phyloP scores from a whole-genome alignment of 2,329 filamentous ascomycete species.

The Tetracladium maxilliforme region DNA sequence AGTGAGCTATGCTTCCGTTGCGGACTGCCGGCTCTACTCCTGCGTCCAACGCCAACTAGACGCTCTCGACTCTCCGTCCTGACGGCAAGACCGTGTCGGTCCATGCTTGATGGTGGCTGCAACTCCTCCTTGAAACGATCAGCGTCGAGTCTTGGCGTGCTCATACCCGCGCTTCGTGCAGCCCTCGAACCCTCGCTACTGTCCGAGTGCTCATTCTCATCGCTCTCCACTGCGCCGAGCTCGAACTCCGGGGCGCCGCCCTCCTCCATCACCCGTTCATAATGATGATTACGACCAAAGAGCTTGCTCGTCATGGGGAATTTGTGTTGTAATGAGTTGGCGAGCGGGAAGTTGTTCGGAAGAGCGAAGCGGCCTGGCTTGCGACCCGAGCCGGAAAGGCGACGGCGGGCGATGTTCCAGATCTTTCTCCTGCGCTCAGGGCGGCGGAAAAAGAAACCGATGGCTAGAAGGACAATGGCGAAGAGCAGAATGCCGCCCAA shows the following conservation, averaged over 20 bases:
- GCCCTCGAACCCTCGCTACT: constrained; percentile 38
- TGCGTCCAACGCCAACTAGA: constrained; percentile 24
- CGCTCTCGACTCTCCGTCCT: constrained; percentile 79
- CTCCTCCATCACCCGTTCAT: constrained; percentile 78
- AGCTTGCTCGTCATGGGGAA: constrained; percentile 54
- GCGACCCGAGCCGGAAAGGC: no score
- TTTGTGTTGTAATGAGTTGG: no score
- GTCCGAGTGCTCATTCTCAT: constrained; percentile 50
- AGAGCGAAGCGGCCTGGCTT: no score
- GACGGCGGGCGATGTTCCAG: no score
- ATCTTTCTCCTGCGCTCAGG: no score
- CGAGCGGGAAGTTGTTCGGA: no score
- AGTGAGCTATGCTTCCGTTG: constrained; percentile 39
- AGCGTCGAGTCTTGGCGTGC: constrained; percentile 46
- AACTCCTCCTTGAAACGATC: constrained; percentile 31
- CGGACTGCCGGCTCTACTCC: constrained; percentile 22
- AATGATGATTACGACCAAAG: constrained; percentile 44
- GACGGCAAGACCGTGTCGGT: constrained; percentile 60
- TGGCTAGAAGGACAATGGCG: constrained; percentile 53
- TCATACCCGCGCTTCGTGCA: constrained; percentile 50
- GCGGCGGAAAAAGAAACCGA: constrained; percentile 63
- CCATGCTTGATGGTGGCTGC: constrained; percentile 20
- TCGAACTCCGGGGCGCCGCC: constrained; percentile 65
- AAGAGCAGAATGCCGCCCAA: constrained; percentile 41
- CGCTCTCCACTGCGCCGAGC: constrained; percentile 50